Percentiles rank a stretch among this genome's conserved stretches.
phyloP scores from a whole-genome alignment of 164 flowering plant genomes.

The Annona squamosa region DNA sequence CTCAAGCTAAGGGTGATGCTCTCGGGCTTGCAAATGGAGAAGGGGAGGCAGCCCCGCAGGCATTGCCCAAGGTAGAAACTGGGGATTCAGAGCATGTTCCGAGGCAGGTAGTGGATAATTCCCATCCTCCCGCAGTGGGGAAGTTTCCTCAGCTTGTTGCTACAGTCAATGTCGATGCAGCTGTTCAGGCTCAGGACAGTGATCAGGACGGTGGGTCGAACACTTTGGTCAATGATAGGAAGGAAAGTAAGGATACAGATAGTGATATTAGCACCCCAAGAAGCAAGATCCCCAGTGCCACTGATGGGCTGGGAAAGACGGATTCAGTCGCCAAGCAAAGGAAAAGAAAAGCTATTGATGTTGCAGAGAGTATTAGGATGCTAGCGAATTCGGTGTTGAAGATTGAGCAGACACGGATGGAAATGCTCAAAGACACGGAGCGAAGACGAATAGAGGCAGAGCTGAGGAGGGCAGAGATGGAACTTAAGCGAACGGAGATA shows the following conservation, averaged over 20 bases:
- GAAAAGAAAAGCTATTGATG: conserved; percentile 15
- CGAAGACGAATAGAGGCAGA: conserved; percentile 64
- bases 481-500: conserved; percentile 66
- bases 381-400: conserved; percentile 55
- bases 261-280: conserved; percentile 19
- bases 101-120: background rate
- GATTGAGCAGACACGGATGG: conserved; percentile 61
- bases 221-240: conserved; percentile 11
- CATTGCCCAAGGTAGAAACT: conserved; percentile 9
- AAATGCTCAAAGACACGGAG: conserved; percentile 59
- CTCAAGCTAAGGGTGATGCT: conserved; percentile 7
- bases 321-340: conserved; percentile 12
- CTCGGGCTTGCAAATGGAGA: conserved; percentile 5
- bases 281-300: conserved; percentile 9
- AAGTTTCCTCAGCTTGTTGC: conserved; percentile 2
- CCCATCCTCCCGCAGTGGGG: background rate
- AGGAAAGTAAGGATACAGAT: conserved; percentile 7
- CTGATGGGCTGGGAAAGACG: conserved; percentile 13
- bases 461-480: conserved; percentile 60
- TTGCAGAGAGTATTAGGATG: conserved; percentile 65
- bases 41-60: background rate
- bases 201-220: conserved; percentile 19
- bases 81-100: conserved; percentile 8
- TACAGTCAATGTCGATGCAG: conserved; percentile 6
- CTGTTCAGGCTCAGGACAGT: conserved; percentile 6